Base-by-base conservation (phyloP, 306 rosid species). In the Vigna mungo region DNA sequence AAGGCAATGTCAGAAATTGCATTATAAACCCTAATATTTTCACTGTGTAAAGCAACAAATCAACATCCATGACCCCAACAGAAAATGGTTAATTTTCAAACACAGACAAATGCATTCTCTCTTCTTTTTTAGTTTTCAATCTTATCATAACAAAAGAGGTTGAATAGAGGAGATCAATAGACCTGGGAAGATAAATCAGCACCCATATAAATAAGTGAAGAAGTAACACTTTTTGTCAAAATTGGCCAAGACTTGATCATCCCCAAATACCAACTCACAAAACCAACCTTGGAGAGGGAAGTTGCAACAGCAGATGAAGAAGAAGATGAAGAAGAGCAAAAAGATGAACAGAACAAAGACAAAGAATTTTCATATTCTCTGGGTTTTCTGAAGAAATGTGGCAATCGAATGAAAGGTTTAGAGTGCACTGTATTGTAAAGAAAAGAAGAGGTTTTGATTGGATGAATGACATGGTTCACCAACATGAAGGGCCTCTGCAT, bases 151-250 rank as follows among this genome's bases (percentile, higher is more conserved):
- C 69, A n/a, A 71, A 74, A 6, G 17, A 30, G 51, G 74, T 6
- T 41, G 43, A 4, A 14, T 7, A 14, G 47, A 17, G 4, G 37
- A 36, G 3, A 63, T 16, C 2, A 12, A 0, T 51, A 14, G 10
- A 91, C 98, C 98, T 93, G 97, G 44, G 98, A 84, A 59, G 98
- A 91, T 60, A 93, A 84, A 84, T 91, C 96, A 64, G 98, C 92
- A 48, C 93, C 97, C 13, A 75, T 85, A 84, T 93, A 91, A 80
- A 93, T 91, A 25, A 91, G 83, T 44, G 87, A 87, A 9, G 96
- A 86, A 58, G 97, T 89, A 43, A 89, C 63, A 80, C 96, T 88
- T 62, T 93, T 93, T 9, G 98, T 93, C 53, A 91, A 81, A 75
- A 93, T 71, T 36, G 97, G 98, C 43, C 82, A 68, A 12, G 84